Percentiles rank a stretch among this genome's conserved stretches.
Conservation (phyloP, 805 yeast genomes). For the Cyberlindnera bimundalis region DNA sequence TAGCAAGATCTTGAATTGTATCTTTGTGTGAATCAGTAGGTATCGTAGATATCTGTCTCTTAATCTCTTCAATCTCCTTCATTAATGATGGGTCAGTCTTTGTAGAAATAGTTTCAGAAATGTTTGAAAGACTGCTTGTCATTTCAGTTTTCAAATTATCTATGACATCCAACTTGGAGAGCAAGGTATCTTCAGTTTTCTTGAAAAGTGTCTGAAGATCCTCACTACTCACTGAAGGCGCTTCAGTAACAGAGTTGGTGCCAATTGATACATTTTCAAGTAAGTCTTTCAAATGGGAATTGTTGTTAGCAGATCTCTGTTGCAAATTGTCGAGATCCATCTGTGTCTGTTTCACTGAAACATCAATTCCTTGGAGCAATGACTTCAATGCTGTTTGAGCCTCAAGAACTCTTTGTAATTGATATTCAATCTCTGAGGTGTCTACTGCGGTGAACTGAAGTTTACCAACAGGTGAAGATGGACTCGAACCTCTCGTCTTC, state of each 20-base stretch:
- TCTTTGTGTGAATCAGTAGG: neutral
- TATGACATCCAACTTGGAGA: neutral
- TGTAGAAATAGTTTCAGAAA: neutral
- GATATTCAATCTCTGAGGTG: conserved; percentile 25
- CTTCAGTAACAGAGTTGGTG: neutral
- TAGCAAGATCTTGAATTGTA: neutral
- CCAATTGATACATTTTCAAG: conserved; percentile 20
- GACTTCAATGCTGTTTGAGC: conserved; percentile 30
- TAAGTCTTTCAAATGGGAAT: conserved; percentile 26
- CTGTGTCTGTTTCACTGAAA: conserved; percentile 28
- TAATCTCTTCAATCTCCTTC: neutral
- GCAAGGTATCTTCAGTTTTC: neutral
- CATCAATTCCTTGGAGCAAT: conserved; percentile 27
- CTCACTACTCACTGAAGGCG: neutral
- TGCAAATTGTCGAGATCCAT: conserved; percentile 27
- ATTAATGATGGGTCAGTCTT: neutral
- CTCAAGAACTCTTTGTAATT: conserved; percentile 28
- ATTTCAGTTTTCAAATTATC: neutral
- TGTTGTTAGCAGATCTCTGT: conserved; percentile 28
- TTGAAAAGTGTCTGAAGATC: neutral
- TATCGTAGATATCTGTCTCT: neutral
- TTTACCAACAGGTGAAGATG: conserved; percentile 24
- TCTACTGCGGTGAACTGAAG: conserved; percentile 20
- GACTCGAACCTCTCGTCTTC: conserved; percentile 10
- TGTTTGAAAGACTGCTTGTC: neutral